Base-by-base conservation (phyloP, 768 basidiomycete species). In the Gymnopilus junonius region DNA sequence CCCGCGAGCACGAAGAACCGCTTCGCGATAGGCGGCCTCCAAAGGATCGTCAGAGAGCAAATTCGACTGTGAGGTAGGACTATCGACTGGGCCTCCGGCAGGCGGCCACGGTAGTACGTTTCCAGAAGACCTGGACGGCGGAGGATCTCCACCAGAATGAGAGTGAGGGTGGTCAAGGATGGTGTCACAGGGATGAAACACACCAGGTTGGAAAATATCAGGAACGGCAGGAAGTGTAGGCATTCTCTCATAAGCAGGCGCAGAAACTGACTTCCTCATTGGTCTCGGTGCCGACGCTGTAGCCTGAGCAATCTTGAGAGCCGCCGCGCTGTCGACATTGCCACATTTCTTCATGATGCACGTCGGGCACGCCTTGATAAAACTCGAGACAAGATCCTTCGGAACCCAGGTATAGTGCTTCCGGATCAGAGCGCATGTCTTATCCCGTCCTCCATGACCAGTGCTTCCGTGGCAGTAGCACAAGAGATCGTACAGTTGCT, bases 341-440 rank as follows among this genome's bases (percentile, higher is more conserved):
- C 80, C 79, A 31, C 74, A 77, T 67, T 79, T 82, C 69, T 79
- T 82, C 66, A 77, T 62, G 74, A 78, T 82, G 68, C 93, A 94
- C 8, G 91, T 90, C 14, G 92, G 93, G 69, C 93, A 94, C 25
- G 82, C 82, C 74, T 87, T 88, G 75, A 94, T 87, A 70, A 93
- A 95, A 62, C 84, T 85, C 17, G 90, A 85, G 48, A 93, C 85
- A 42, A 95, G 86, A 69, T 92, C 89, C 75, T 94, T 94, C 15
- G 93, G 93, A 27, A 95, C 85, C 88, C 90, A 94, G 8, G 90
- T 88, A 73, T 93, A 95, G 68, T 85, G 83, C 63, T 85, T 78
- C 51, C 89, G 81, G 39, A 94, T 83, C 59, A 86, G 79, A 2
- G 82, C 80, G 60, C 84, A 86, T 0, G 93, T 95, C 79, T 86